Base-by-base conservation (phyloP, 148 eudicot genomes). In the Arctostaphylos glauca region DNA sequence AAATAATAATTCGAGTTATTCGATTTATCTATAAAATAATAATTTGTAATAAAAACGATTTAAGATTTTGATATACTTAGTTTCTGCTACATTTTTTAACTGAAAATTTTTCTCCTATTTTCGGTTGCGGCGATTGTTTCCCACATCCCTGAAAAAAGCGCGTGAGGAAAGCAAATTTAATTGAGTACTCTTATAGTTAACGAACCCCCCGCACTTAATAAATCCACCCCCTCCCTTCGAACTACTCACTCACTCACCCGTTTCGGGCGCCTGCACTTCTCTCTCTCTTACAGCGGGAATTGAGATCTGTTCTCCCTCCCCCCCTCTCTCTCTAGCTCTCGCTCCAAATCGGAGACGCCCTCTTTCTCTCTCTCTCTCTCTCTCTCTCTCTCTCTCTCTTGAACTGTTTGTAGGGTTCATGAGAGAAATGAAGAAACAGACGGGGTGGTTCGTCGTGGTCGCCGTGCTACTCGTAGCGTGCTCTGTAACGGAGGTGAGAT, bases 401-500 rank as follows among this genome's bases (percentile, higher is more conserved):
- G 43, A 23, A 55, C 68, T 78, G 41, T 9, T 47, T n/a, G 31
- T 38, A 60, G 53, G 55, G 23, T 50, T 48, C 21, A 23, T 38
- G 60, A 25, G 53, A 41, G 78, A 67, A 58, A 75, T 47, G 74
- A 52, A 47, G 77, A 84, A 18, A 60, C 82, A 56, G 83, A 74
- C 74, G 85, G 60, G 41, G 70, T 59, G 53, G 67, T 18, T 59
- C 76, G 44, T 54, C 85, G 82, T 54, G 82, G 84, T 77, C 72
- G 87, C 82, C 4, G 49, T 81, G 79, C 23, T 87, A 5, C 43
- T 66, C 58, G 53, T 81, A 0, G 2, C 80, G 0, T 80, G 81
- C 83, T 16, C 13, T 74, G 85, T 79, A 8, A 73, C 77, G 43
- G 62, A 43, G 31, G 92, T 86, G 16, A 83, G 87, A 86, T 93